phyloP scores from a whole-genome alignment of 805 yeast species.

The Metschnikowia baotianmanensis region DNA sequence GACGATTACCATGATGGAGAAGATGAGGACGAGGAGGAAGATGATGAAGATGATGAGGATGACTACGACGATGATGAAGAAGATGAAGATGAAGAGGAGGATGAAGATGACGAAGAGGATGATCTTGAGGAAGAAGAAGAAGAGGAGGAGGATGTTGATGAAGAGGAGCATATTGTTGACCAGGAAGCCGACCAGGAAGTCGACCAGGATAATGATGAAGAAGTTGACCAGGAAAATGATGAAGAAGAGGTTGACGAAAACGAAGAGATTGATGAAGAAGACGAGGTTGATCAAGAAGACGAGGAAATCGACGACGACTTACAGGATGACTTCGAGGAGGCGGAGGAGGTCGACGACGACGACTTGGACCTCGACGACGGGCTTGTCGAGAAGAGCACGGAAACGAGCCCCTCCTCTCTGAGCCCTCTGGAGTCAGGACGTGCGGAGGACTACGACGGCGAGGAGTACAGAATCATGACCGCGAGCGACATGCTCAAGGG shows the following conservation, averaged over 20 bases:
- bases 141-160: conserved; percentile 6
- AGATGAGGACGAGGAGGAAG: conserved; percentile 12
- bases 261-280: background rate
- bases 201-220: conserved; percentile 8
- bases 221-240: conserved; percentile 4
- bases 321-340: background rate
- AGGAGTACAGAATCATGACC: conserved; percentile 10
- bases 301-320: background rate
- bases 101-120: conserved; percentile 8
- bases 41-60: conserved; percentile 13
- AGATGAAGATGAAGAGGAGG: conserved; percentile 11
- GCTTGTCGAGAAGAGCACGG: conserved; percentile 6
- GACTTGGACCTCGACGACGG: conserved; percentile 14
- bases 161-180: conserved; percentile 4
- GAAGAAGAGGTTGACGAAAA: too few relatives aligned
- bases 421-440: too few relatives aligned
- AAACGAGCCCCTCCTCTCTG: background rate
- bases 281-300: conserved; percentile 2
- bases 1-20: conserved; percentile 12
- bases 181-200: conserved; percentile 4
- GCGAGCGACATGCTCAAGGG: conserved; percentile 17
- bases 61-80: conserved; percentile 13
- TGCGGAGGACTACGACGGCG: conserved; percentile 4
- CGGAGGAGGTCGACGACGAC: conserved; percentile 9
- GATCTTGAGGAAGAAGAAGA: conserved; percentile 6